phyloP scores from a whole-genome alignment of 148 eudicot genomes.

The Euryodendron excelsum region DNA sequence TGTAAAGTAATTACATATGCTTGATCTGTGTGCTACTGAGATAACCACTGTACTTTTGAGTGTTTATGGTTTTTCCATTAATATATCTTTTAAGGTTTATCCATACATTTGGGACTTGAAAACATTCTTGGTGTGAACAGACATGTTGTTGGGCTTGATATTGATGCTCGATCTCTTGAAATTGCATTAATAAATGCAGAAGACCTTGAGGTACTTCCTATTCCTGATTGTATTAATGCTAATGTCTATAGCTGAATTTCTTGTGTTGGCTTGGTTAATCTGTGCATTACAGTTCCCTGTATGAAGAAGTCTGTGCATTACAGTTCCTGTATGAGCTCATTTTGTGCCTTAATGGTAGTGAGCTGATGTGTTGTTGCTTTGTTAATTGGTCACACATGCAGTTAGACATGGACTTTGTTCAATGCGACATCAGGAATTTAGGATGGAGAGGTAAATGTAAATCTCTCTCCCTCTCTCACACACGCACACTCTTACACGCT shows the following conservation, averaged over 20 bases:
- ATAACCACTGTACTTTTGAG: not conserved
- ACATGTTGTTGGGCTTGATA: constrained; percentile 77
- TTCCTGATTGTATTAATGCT: not conserved
- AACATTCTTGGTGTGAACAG: constrained; percentile 41
- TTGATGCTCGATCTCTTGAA: constrained; percentile 79
- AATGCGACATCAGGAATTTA: constrained; percentile 59
- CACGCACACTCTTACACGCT: no score
- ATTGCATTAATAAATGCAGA: constrained; percentile 78
- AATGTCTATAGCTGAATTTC: not conserved
- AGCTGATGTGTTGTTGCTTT: constrained; percentile 10
- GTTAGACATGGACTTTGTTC: constrained; percentile 75
- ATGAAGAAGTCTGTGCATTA: not conserved
- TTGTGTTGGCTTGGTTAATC: not conserved
- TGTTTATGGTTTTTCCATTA: not conserved
- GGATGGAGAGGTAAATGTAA: constrained; percentile 49
- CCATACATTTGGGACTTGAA: not conserved
- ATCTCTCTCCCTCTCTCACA: no score
- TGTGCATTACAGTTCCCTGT: not conserved
- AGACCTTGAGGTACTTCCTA: constrained; percentile 71
- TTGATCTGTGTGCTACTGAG: not conserved
- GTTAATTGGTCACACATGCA: constrained; percentile 32
- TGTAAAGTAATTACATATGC: not conserved
- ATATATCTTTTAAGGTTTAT: not conserved
- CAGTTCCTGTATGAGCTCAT: no score
- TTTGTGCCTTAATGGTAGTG: not conserved